Base-by-base conservation (phyloP, 805 yeast genomes). In the Metschnikowia arizonensis region DNA sequence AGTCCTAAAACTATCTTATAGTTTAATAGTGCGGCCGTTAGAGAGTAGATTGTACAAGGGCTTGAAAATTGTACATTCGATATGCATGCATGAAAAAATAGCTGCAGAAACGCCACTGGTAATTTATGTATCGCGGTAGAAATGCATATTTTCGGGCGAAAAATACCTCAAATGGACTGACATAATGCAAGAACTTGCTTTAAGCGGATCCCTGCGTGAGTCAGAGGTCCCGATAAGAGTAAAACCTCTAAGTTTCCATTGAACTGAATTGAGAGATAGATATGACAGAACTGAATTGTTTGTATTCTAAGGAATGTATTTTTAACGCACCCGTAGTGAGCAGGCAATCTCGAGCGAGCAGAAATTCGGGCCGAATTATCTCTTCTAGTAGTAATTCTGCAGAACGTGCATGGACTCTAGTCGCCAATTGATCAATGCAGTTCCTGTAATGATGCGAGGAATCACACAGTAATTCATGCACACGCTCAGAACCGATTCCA, bases 141-240 rank as follows among this genome's bases (percentile, higher is more conserved):
- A 19, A 5, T 37, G 40, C 40, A 37, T 37, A 26, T 6, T 26
- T 28, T 28, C 25, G 32, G 31, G 26, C 32, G 32, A 14, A 28
- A 26, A 29, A 28, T 19, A 37, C 19, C 40, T 28, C 32, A 26
- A 26, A 37, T n/a, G 28, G 40, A 26, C 25, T 29, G 25, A 15
- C 40, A 19, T 37, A n/a, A 17, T 37, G 40, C 40, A 37, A 12
- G 25, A n/a, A 28, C n/a, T 10, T 18, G 40, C 40, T 28, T 37
- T 19, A 28, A 18, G 33, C 33, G 33, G 40, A 26, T 37, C 40
- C 33, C 40, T 37, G 33, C 40, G 40, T 37, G 40, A 36, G 18
- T 3, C 18, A 32, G 34, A 32, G 34, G 34, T 32, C 34, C 34
- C 34, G 34, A 32, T 21, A 32, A 32, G n/a, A 4, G 23, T 6